These are phyloP conservation scores for Cruciata laevipes DNA, from an alignment of 257 asterid species.

Conservation along the genomic window DNA sequence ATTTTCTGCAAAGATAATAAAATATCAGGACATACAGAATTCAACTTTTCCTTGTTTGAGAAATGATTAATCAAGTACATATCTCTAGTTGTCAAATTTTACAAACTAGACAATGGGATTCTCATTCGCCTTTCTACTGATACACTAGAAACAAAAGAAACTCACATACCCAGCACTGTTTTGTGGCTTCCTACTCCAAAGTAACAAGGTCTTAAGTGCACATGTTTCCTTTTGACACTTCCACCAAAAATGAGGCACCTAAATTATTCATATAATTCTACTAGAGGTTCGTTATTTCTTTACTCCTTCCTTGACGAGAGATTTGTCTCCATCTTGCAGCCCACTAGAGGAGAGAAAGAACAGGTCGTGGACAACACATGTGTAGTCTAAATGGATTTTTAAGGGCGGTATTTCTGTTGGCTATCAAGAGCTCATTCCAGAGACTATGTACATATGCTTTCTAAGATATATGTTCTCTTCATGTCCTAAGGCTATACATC, in stretches of 20 bases:
- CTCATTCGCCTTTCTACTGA: not conserved
- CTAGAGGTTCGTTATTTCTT: not conserved
- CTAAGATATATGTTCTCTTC: not conserved
- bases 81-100: not conserved
- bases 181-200: not conserved
- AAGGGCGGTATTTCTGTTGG: not conserved
- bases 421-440: not conserved
- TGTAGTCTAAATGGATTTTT: not conserved
- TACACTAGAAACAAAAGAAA: not conserved
- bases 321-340: not conserved
- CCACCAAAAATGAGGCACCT: not conserved
- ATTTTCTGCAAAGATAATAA: too few relatives aligned
- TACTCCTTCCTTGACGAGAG: not conserved
- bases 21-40: not conserved
- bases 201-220: not conserved
- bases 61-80: not conserved
- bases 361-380: not conserved
- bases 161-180: not conserved
- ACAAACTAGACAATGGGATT: not conserved
- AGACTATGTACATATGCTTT: not conserved
- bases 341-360: not conserved
- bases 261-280: not conserved
- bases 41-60: not conserved
- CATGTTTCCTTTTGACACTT: not conserved
- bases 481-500: not conserved